Conservation (phyloP, 306 rosid genomes). For the Erythrophleum fordii region DNA sequence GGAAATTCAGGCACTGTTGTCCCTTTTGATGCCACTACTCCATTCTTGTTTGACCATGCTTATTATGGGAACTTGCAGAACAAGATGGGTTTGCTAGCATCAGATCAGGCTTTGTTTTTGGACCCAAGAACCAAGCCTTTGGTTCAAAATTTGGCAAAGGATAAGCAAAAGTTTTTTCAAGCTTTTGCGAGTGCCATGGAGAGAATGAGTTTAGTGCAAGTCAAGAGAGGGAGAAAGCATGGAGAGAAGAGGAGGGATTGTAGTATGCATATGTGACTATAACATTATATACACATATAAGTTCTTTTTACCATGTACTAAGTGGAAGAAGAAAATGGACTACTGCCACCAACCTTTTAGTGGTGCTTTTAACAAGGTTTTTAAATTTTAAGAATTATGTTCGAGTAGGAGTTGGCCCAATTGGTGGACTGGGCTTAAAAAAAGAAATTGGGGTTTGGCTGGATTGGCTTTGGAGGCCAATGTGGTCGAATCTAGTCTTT, state of each 20-base stretch:
- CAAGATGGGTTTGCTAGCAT: constrained; percentile 72
- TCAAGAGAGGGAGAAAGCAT: constrained; percentile 65
- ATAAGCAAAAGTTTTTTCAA: constrained; percentile 73
- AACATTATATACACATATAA: not conserved
- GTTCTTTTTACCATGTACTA: too few relatives aligned
- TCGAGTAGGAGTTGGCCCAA: too few relatives aligned
- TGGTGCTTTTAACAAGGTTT: too few relatives aligned
- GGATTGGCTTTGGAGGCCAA: too few relatives aligned
- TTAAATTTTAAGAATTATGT: too few relatives aligned
- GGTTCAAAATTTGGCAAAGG: constrained; percentile 66
- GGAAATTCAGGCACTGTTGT: constrained; percentile 74
- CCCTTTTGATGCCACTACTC: constrained; percentile 88
- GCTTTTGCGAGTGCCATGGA: constrained; percentile 84
- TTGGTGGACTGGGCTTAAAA: too few relatives aligned
- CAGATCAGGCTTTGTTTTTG: constrained; percentile 76
- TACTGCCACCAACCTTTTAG: too few relatives aligned
- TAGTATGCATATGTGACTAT: constrained; percentile 45
- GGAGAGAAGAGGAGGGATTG: constrained; percentile 82
- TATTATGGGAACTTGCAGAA: constrained; percentile 72
- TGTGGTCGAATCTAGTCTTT: too few relatives aligned
- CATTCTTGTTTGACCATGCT: constrained; percentile 82
- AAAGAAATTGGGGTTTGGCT: too few relatives aligned
- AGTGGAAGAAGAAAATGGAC: too few relatives aligned
- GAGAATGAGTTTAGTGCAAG: constrained; percentile 75
- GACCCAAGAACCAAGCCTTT: constrained; percentile 66